These are phyloP conservation scores for Uronychia setigera DNA, from an alignment of 73 alveolate species.

Conservation along the genomic window DNA sequence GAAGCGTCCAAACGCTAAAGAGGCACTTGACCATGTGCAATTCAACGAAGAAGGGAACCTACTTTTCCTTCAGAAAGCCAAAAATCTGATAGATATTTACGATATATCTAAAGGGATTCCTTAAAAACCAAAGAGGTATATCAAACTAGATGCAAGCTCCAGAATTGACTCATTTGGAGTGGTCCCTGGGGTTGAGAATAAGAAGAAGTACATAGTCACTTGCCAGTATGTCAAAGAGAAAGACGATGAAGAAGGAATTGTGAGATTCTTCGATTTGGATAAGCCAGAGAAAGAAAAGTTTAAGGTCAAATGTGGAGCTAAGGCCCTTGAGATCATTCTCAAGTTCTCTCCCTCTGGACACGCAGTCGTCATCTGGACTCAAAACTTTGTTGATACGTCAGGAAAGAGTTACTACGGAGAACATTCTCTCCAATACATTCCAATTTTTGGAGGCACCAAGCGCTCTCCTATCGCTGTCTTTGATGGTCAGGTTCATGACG, in stretches of 20 bases:
- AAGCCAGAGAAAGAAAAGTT: conserved; percentile 40
- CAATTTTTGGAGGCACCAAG: conserved; percentile 57
- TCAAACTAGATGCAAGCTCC: background rate
- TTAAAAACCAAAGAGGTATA: background rate
- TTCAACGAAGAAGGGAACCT: background rate
- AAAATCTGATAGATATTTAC: background rate
- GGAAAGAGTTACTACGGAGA: conserved; percentile 82
- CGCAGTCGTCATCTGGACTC: conserved; percentile 62
- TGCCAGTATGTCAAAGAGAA: background rate
- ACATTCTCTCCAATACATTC: conserved; percentile 62
- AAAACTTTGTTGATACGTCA: conserved; percentile 68
- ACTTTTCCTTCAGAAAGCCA: background rate
- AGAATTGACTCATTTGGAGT: background rate
- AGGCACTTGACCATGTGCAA: background rate
- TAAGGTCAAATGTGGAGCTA: conserved; percentile 11
- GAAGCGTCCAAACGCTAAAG: background rate
- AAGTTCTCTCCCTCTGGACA: conserved; percentile 49
- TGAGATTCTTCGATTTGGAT: conserved; percentile 30
- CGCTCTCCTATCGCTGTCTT: conserved; percentile 49
- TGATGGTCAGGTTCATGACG: conserved; percentile 59
- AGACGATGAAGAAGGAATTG: conserved; percentile 30
- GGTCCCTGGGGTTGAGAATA: background rate
- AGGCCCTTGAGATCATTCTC: conserved; percentile 44
- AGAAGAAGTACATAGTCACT: background rate
- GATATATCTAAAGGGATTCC: background rate